Conservation (phyloP, 2,329 filamentous ascomycete species). For the Aureobasidium namibiae region DNA sequence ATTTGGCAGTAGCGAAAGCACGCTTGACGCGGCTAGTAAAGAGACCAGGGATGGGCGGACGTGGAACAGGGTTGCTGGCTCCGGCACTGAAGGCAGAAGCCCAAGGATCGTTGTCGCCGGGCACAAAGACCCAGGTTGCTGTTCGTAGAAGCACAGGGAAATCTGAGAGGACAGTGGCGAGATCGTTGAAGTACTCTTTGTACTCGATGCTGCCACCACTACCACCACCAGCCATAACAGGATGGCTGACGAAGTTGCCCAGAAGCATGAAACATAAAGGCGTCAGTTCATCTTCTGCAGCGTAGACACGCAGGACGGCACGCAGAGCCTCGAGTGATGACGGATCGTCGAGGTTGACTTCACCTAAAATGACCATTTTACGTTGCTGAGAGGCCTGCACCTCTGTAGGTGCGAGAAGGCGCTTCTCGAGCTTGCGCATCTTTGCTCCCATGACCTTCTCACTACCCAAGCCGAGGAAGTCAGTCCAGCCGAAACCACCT, state of each 20-base stretch:
- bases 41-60: constrained; percentile 69
- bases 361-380: constrained; percentile 68
- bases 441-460: constrained; percentile 73
- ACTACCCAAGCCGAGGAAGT: constrained; percentile 86
- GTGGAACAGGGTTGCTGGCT: constrained; percentile 60
- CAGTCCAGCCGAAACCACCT: constrained; percentile 91
- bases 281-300: constrained; percentile 50
- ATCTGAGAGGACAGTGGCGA: constrained; percentile 74
- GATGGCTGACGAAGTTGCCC: constrained; percentile 67
- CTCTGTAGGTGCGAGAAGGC: constrained; percentile 43
- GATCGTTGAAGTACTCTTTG: constrained; percentile 88
- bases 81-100: constrained; percentile 74
- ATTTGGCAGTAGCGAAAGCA: constrained; percentile 69
- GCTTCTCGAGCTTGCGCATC: constrained; percentile 73
- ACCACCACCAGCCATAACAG: constrained; percentile 55
- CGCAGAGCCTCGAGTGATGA: constrained; percentile 72
- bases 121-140: constrained; percentile 84
- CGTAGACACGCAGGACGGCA: constrained; percentile 69
- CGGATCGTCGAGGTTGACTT: constrained; percentile 79
- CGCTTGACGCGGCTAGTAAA: constrained; percentile 84
- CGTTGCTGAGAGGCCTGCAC: constrained; percentile 25
- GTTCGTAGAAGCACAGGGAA: constrained; percentile 71
- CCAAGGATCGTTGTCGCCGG: constrained; percentile 98
- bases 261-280: constrained; percentile 68
- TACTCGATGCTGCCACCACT: constrained; percentile 84